Evolutionary conservation across 805 yeast genomes (phyloP).

Genomic region (Kregervanrija fluxuum): DNA sequence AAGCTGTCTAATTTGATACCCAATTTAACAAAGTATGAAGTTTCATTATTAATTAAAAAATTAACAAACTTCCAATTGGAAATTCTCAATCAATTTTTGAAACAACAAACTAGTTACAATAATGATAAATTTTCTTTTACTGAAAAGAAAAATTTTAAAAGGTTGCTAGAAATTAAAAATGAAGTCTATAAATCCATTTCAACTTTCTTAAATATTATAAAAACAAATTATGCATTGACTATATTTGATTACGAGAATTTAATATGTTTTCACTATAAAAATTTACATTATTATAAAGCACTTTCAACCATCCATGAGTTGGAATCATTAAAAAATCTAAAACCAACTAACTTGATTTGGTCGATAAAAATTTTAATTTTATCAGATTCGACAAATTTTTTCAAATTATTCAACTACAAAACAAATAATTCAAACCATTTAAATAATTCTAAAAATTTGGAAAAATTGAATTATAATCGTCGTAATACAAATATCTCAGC

Average conservation of each 20-base stretch:
- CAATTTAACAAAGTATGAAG: too few species aligned
- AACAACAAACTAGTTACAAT: slow-evolving; percentile 7
- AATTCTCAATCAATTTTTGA: slow-evolving; percentile 7
- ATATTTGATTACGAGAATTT: slow-evolving; percentile 22
- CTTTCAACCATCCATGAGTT: too few species aligned
- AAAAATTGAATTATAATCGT: too few species aligned
- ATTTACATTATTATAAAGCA: slow-evolving; percentile 12
- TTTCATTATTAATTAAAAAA: slow-evolving; percentile 14
- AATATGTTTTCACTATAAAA: slow-evolving; percentile 14
- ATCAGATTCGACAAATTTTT: slow-evolving; percentile 11
- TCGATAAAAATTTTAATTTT: slow-evolving; percentile 17
- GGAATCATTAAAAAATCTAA: background rate
- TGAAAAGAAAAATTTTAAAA: too few species aligned
- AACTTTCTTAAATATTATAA: too few species aligned
- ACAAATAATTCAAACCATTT: too few species aligned
- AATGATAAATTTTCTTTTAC: too few species aligned
- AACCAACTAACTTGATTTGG: slow-evolving; percentile 21
- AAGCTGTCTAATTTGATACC: too few species aligned
- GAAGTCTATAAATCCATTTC: too few species aligned
- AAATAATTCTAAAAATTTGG: too few species aligned
- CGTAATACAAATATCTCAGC: slow-evolving; percentile 4
- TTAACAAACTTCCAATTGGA: slow-evolving; percentile 8
- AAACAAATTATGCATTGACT: slow-evolving; percentile 1
- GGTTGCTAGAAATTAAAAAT: too few species aligned
- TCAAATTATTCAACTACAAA: too few species aligned